Conservation (phyloP, 164 flowering plant species). For the Umbellularia californica region DNA sequence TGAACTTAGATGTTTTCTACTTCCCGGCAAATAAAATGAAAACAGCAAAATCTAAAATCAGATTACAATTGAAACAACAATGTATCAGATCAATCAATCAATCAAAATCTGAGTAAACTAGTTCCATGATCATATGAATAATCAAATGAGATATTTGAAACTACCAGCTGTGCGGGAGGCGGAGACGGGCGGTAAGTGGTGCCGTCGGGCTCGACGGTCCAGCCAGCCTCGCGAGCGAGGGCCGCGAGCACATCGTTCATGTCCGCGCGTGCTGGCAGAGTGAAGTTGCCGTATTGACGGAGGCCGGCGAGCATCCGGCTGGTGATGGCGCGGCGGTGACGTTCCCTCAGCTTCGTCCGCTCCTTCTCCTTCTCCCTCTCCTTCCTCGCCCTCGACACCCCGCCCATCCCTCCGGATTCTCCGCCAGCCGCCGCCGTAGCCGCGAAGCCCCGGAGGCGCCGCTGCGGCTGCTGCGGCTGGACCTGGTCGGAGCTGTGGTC, state of each 20-base stretch:
- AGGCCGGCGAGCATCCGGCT: conserved; percentile 70
- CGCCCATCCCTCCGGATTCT: conserved; percentile 2
- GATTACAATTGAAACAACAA: no score
- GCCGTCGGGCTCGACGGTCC: conserved; percentile 73
- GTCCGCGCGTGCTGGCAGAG: conserved; percentile 73
- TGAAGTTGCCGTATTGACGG: conserved; percentile 69
- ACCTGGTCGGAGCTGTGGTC: conserved; percentile 29
- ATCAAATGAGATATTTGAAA: neutral
- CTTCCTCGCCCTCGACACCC: conserved; percentile 35
- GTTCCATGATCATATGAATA: no score
- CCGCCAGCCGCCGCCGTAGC: conserved; percentile 37
- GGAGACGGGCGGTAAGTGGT: conserved; percentile 56
- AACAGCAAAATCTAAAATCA: no score
- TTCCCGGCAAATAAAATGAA: no score
- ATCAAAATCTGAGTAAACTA: no score
- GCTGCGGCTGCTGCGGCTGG: conserved; percentile 26
- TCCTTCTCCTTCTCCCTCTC: conserved; percentile 76
- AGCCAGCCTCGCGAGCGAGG: conserved; percentile 76
- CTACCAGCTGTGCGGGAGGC: conserved; percentile 25
- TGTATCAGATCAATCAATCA: no score
- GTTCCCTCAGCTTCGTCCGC: conserved; percentile 65
- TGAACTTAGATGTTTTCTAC: no score
- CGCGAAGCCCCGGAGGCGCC: conserved; percentile 60
- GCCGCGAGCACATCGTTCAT: conserved; percentile 80
- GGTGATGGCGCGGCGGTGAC: conserved; percentile 72